phyloP scores from a whole-genome alignment of 805 yeast species.

The Cyberlindnera misumaiensis region DNA sequence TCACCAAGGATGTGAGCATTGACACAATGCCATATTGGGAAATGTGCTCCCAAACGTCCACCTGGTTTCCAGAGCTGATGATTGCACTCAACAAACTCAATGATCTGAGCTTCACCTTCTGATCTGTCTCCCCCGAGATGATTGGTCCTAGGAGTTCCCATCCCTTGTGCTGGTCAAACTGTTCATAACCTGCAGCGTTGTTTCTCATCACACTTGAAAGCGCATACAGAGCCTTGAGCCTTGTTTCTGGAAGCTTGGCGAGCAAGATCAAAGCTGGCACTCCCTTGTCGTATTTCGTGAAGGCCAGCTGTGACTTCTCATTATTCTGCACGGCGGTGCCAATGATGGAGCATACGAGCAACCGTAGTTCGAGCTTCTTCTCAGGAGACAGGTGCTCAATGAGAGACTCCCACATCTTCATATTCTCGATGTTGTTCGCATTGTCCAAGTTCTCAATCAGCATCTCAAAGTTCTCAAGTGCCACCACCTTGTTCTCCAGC shows the following conservation, averaged over 20 bases:
- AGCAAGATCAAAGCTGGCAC: slow-evolving; percentile 38
- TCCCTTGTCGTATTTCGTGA: slow-evolving; percentile 44
- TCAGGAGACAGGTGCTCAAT: slow-evolving; percentile 44
- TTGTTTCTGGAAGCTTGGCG: slow-evolving; percentile 25
- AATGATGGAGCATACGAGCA: slow-evolving; percentile 62
- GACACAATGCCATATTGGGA: slow-evolving; percentile 22
- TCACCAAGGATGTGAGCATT: slow-evolving; percentile 22
- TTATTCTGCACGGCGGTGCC: slow-evolving; percentile 95
- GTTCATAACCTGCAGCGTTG: slow-evolving; percentile 44
- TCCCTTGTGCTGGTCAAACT: slow-evolving; percentile 55
- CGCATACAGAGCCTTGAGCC: slow-evolving; percentile 70
- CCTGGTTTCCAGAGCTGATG: slow-evolving; percentile 41
- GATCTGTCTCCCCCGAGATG: slow-evolving; percentile 15
- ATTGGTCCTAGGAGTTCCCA: slow-evolving; percentile 45
- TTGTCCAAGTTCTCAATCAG: slow-evolving; percentile 88
- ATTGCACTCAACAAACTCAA: slow-evolving; percentile 55
- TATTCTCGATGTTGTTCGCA: slow-evolving; percentile 83
- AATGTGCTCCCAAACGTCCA: slow-evolving; percentile 34
- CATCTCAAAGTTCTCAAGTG: slow-evolving; percentile 91
- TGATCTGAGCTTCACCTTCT: slow-evolving; percentile 44
- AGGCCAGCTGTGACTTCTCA: slow-evolving; percentile 62
- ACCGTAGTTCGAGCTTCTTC: slow-evolving; percentile 37
- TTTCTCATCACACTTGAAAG: slow-evolving; percentile 69
- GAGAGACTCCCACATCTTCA: slow-evolving; percentile 74
- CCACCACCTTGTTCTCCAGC: slow-evolving; percentile 58